Conservation (phyloP, 2,329 filamentous ascomycete genomes). For the Diplodia intermedia region DNA sequence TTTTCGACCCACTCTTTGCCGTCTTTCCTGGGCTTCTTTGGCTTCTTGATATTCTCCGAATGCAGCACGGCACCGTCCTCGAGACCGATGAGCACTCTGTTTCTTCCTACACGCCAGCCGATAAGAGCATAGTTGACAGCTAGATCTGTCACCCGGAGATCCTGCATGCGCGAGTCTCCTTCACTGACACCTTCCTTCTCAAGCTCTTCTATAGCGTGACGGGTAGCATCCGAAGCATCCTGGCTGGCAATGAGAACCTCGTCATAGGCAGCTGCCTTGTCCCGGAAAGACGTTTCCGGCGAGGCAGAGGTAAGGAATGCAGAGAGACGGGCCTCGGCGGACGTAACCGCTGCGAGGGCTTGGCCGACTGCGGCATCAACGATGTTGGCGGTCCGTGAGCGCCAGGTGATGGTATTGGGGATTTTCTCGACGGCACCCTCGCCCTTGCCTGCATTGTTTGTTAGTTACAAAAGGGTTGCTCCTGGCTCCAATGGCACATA, state of each 20-base stretch:
- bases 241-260: slow-evolving; percentile 88
- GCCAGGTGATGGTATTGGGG: slow-evolving; percentile 83
- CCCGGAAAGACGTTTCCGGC: slow-evolving; percentile 59
- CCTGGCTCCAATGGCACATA: slow-evolving; percentile 39
- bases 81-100: slow-evolving; percentile 83
- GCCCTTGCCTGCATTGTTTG: slow-evolving; percentile 33
- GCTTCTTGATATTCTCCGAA: slow-evolving; percentile 60
- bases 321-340: slow-evolving; percentile 60
- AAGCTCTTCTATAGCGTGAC: slow-evolving; percentile 90
- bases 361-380: slow-evolving; percentile 92
- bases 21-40: slow-evolving; percentile 52
- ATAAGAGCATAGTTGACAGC: slow-evolving; percentile 94
- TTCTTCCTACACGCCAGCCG: slow-evolving; percentile 92
- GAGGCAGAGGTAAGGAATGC: slow-evolving; percentile 54
- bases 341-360: slow-evolving; percentile 73
- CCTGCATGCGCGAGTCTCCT: slow-evolving; percentile 86
- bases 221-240: slow-evolving; percentile 91
- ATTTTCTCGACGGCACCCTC: slow-evolving; percentile 56
- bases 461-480: background rate
- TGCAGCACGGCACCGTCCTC: slow-evolving; percentile 74
- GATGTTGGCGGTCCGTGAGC: slow-evolving; percentile 81
- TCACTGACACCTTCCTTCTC: slow-evolving; percentile 81
- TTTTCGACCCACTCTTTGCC: slow-evolving; percentile 56
- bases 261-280: slow-evolving; percentile 87
- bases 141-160: slow-evolving; percentile 88